These are phyloP conservation scores for Psilocybe cyanescens DNA, from an alignment of 768 basidiomycete genomes.

Conservation along the genomic window DNA sequence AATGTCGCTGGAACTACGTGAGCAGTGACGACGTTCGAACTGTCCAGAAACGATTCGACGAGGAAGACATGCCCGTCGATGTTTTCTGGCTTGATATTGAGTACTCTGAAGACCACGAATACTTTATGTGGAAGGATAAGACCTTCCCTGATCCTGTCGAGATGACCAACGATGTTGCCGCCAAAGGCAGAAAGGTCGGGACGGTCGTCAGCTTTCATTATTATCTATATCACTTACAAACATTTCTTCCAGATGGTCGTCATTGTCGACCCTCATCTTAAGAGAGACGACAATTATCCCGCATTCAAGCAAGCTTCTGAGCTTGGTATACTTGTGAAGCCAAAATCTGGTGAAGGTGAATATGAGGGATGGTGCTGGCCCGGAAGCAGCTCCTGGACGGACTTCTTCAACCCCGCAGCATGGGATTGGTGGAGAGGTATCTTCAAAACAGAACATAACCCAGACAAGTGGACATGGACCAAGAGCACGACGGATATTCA, in stretches of 20 bases:
- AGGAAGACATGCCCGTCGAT: slow-evolving; percentile 93
- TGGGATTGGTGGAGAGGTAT: slow-evolving; percentile 92
- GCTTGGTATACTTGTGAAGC: slow-evolving; percentile 81
- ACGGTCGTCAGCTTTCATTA: background rate
- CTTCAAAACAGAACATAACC: slow-evolving; percentile 66
- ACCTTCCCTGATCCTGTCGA: slow-evolving; percentile 93
- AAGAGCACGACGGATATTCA: slow-evolving; percentile 82
- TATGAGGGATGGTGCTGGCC: slow-evolving; percentile 99
- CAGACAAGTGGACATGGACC: slow-evolving; percentile 73
- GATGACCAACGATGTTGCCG: slow-evolving; percentile 91
- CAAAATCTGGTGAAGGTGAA: slow-evolving; percentile 77
- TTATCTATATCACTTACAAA: background rate
- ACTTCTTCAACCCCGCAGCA: slow-evolving; percentile 90
- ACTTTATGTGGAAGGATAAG: slow-evolving; percentile 96
- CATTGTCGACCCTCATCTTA: slow-evolving; percentile 96
- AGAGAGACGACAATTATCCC: slow-evolving; percentile 78
- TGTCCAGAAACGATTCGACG: slow-evolving; percentile 89
- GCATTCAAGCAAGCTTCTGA: slow-evolving; percentile 87
- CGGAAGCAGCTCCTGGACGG: slow-evolving; percentile 95
- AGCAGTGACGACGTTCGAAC: slow-evolving; percentile 85
- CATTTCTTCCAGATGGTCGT: slow-evolving; percentile 85
- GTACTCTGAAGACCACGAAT: slow-evolving; percentile 91
- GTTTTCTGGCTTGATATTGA: slow-evolving; percentile 99
- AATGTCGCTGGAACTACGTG: slow-evolving; percentile 98
- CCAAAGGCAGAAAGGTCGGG: slow-evolving; percentile 78